Evolutionary conservation across 352 stramenopile genomes (phyloP).

Genomic region (Globisporangium emineosum): DNA sequence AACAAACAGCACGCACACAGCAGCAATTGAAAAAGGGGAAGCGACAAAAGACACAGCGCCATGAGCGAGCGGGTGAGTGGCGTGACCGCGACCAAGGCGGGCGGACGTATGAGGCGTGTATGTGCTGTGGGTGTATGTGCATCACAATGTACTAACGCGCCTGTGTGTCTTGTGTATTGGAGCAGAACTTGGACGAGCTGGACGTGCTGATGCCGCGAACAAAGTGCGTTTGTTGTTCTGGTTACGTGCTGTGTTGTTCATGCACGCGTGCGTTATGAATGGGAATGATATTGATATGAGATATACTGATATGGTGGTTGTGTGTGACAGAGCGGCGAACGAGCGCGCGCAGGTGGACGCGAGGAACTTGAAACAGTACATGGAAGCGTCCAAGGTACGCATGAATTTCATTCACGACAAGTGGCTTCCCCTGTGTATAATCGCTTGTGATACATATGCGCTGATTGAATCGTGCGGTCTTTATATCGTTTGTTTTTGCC

Average conservation of each 20-base stretch:
- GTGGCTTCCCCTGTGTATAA: too few relatives aligned
- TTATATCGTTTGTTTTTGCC: neutral
- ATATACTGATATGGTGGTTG: neutral
- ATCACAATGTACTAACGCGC: neutral
- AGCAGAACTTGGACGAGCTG: conserved; percentile 46
- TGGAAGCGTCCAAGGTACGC: conserved; percentile 43
- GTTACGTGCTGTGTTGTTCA: neutral
- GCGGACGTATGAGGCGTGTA: neutral
- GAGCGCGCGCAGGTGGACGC: conserved; percentile 47
- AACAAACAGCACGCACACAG: neutral
- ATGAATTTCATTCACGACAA: too few relatives aligned
- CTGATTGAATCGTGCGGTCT: neutral
- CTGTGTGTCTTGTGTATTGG: neutral
- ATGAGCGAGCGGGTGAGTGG: conserved; percentile 5
- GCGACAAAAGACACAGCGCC: neutral
- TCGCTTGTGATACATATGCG: neutral
- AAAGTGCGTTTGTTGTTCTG: conserved; percentile 32
- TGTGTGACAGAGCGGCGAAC: conserved; percentile 29
- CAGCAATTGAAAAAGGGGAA: neutral
- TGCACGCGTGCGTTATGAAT: neutral
- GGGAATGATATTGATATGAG: neutral
- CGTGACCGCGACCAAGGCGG: neutral
- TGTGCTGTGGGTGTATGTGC: neutral
- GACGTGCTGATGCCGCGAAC: conserved; percentile 70
- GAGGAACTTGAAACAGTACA: conserved; percentile 59